Evolutionary conservation across 1,139 yeast species (phyloP), one percentile per base, ranked within the genome.

Genomic region (Hemisphaericaspora xylanilytica): DNA sequence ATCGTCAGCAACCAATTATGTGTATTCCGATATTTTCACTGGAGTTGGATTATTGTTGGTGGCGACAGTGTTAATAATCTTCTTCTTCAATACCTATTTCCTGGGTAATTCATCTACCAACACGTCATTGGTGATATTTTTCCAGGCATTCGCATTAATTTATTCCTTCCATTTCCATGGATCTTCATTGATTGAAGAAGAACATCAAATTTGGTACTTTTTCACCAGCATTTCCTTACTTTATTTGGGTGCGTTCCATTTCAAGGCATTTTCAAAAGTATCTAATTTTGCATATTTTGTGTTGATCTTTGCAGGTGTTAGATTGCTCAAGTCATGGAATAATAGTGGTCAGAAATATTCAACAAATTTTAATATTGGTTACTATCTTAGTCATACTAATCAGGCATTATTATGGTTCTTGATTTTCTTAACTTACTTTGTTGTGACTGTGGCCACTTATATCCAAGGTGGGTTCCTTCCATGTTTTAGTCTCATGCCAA

Each of bases 141-240:
- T 62, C 42, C 45, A 63, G 20, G 41, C 46, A 0, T 55, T 78
- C 16, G 67, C 79, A 8, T 45, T 69, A 1, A 31, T 69, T 0
- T 81, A 80, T 52, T 70, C 84, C 0, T 46, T 70, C 1, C 78
- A 83, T 34, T 82, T 85, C 58, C 87, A 88, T 66, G 97, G 95
- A 0, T 86, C 96, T 28, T 87, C 96, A 18, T 70, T 89, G 46
- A 85, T 92, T n/a, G 99, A 92, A 53, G 99, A 92, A 58, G 99
- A 92, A 54, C 96, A 92, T 55, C 97, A 89, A 56, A 63, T 89
- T 12, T 92, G 99, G 99, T 92, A 95, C 86, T 84, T 92, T 74
- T 67, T 81, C 13, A 64, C 78, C 0, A 62, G 78, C 0, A 37
- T 70, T 35, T 55, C 48, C 12, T 43, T 41, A 16, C 39, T 31